A percentile compares a stretch with the other conserved stretches of the same genome.
These are phyloP conservation scores for Ceratocystis ficicola DNA, from an alignment of 2,329 filamentous ascomycete species.

Conservation along the genomic window DNA sequence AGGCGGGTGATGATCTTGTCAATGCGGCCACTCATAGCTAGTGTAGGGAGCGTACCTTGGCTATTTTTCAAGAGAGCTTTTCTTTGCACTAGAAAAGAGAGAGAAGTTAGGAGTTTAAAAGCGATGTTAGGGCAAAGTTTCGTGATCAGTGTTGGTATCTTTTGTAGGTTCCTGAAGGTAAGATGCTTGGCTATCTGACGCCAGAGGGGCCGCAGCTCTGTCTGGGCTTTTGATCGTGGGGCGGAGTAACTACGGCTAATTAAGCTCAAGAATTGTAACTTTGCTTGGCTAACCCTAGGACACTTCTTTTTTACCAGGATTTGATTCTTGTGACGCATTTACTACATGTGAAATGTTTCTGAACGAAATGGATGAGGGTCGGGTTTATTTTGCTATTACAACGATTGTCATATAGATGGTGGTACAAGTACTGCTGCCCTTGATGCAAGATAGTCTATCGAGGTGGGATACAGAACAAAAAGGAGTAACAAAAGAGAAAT, in stretches of 20 bases:
- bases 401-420: not conserved
- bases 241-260: slow-evolving; percentile 17
- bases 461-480: not conserved
- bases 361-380: too few relatives aligned
- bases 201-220: not conserved
- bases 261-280: not conserved
- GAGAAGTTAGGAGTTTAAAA: not conserved
- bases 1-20: slow-evolving; percentile 52
- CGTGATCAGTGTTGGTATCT: not conserved
- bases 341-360: too few relatives aligned
- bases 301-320: too few relatives aligned
- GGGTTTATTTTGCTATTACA: not conserved
- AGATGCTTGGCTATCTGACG: not conserved
- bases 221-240: slow-evolving; percentile 13
- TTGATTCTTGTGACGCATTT: not conserved
- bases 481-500: not conserved
- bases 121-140: not conserved
- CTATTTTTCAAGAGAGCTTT: not conserved
- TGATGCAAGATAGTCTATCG: not conserved
- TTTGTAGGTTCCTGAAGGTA: not conserved
- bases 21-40: slow-evolving; percentile 34
- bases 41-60: not conserved
- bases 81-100: not conserved
- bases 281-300: slow-evolving; percentile 1
- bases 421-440: not conserved